Base-by-base conservation (phyloP, 805 yeast species). In the Schizosaccharomyces lindneri region DNA sequence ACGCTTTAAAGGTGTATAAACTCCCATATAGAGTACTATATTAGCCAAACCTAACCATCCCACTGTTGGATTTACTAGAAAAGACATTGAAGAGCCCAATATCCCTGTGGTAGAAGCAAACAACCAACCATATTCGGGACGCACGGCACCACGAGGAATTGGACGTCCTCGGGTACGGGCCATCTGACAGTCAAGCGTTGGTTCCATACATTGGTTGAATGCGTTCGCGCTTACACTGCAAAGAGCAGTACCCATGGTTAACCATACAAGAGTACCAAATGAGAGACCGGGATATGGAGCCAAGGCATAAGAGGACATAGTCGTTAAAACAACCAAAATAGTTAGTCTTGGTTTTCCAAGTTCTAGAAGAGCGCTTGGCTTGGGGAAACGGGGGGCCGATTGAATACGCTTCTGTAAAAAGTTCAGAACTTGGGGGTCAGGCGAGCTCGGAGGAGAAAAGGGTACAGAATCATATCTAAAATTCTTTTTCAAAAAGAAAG, bases 151-250 rank as follows among this genome's bases (percentile, higher is more conserved):
- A 27, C 87, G 76, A 0, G 89, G 97, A 2, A 93, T 89, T 0
- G 98, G 98, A 68, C 98, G 77, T 4, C 83, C 78, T 9, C 84
- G 80, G 0, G 98, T 93, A 68, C 98, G 77, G 3, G 83, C 79
- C 98, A 93, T 93, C 68, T 79, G 78, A 59, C 79, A 77, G 69
- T 93, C 98, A 68, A 81, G 93, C 24, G 80, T 84, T 1, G 96
- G 95, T 72, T 93, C 98, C 66, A 98, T 76, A 1, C 88, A 97
- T 95, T 89, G 90, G 69, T 93, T 93, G 59, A 93, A 87, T 3
- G 97, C 95, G 72, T 93, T 93, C 1, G 98, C 98, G 1, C 96
- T 82, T 11, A 95, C 94, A 0, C 96, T 87, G 65, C 93, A 80
- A 43, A 93, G 73, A 0, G 90, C 80, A 0, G 97, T 93, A 17